These are phyloP conservation scores for Penicillium egyptiacum DNA, from an alignment of 495 filamentous ascomycete genomes.

Conservation along the genomic window DNA sequence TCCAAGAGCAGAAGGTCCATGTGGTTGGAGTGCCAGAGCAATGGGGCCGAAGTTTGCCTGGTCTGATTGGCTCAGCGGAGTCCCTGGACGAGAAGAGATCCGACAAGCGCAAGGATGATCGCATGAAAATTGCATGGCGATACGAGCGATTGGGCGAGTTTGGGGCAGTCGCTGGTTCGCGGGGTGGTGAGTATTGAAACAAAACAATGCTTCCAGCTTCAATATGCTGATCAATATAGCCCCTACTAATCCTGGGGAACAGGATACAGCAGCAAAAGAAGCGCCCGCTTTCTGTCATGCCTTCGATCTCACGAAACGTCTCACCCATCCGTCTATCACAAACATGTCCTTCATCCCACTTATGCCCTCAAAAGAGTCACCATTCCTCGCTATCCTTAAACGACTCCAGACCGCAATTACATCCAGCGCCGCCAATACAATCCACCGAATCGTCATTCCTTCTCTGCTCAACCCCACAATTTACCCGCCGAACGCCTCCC, in stretches of 20 bases:
- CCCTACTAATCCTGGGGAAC: constrained; percentile 29
- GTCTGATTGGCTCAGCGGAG: constrained; percentile 55
- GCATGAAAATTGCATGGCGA: constrained; percentile 99
- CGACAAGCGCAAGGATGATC: constrained; percentile 54
- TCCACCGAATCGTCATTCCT: constrained; percentile 85
- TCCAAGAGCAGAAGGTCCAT: constrained; percentile 88
- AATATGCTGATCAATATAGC: constrained; percentile 26
- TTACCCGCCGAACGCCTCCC: constrained; percentile 66
- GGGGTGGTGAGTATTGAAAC: constrained; percentile 44
- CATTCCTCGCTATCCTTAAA: constrained; percentile 64
- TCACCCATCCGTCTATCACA: constrained; percentile 57
- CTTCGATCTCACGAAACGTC: constrained; percentile 86
- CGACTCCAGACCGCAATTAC: constrained; percentile 58
- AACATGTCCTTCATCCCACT: constrained; percentile 60
- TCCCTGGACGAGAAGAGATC: constrained; percentile 43
- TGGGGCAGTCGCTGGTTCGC: constrained; percentile 52
- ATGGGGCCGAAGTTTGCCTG: constrained; percentile 84
- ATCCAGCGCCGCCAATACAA: constrained; percentile 53
- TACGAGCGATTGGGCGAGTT: constrained; percentile 82
- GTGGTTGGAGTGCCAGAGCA: constrained; percentile 73
- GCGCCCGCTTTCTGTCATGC: constrained; percentile 71
- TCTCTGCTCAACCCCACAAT: constrained; percentile 78
- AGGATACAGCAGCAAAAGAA: constrained; percentile 24
- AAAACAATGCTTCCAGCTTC: constrained; percentile 5
- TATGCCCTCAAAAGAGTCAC: constrained; percentile 52